phyloP scores from a whole-genome alignment of 75 land plant species.

The Pinus taeda region DNA sequence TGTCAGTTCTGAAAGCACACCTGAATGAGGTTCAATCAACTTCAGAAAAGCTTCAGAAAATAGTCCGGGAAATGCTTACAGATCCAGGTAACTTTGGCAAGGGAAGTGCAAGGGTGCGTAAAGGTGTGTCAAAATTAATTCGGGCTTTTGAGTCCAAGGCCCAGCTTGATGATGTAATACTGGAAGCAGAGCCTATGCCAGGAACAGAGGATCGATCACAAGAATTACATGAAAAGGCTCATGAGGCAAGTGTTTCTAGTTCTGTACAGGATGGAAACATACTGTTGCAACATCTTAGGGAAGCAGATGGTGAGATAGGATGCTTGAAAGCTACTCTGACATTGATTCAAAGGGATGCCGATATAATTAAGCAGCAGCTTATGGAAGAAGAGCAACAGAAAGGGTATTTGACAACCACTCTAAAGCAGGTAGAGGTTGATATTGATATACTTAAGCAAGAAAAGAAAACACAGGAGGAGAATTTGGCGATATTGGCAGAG shows the following conservation, averaged over 20 bases:
- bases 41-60: slow-evolving; percentile 40
- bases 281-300: slow-evolving; percentile 18
- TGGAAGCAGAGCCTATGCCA: slow-evolving; percentile 7
- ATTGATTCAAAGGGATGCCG: slow-evolving; percentile 23
- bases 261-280: slow-evolving; percentile 12
- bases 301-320: slow-evolving; percentile 11
- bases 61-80: slow-evolving; percentile 32
- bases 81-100: slow-evolving; percentile 19
- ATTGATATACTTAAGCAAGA: slow-evolving; percentile 13
- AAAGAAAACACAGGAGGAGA: neutral
- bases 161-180: slow-evolving; percentile 22
- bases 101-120: slow-evolving; percentile 16
- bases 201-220: neutral
- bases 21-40: slow-evolving; percentile 29
- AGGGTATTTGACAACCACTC: slow-evolving; percentile 2
- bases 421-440: slow-evolving; percentile 19
- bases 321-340: slow-evolving; percentile 22
- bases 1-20: slow-evolving; percentile 25
- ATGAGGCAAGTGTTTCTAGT: neutral
- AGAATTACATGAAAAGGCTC: slow-evolving; percentile 2
- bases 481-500: slow-evolving; percentile 14
- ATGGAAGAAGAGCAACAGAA: slow-evolving; percentile 17
- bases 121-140: slow-evolving; percentile 59
- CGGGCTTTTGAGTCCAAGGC: slow-evolving; percentile 69
- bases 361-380: slow-evolving; percentile 14